A percentile compares a stretch with the other conserved stretches of the same genome.
Conservation (phyloP, 2,329 filamentous ascomycete species). For the Cladosporium colombiae region DNA sequence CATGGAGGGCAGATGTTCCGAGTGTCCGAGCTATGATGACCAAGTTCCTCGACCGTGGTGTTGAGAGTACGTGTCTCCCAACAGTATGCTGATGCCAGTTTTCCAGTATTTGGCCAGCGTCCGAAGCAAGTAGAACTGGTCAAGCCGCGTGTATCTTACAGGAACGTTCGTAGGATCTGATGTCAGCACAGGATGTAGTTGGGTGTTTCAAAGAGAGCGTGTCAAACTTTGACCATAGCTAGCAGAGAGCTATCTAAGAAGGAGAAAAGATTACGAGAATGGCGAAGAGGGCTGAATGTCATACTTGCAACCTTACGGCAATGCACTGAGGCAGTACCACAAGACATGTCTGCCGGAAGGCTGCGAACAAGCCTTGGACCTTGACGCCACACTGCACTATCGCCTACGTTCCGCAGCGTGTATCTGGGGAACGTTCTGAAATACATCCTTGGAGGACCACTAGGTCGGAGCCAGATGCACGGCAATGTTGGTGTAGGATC, state of each 20-base stretch:
- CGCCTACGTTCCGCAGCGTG: slow-evolving; percentile 1
- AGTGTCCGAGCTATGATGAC: not conserved
- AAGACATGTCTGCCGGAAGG: not conserved
- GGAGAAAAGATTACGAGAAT: not conserved
- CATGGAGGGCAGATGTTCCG: not conserved
- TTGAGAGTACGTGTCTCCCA: not conserved
- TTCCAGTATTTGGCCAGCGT: not conserved
- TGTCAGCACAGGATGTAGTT: not conserved
- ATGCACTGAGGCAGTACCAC: slow-evolving; percentile 10
- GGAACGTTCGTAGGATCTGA: not conserved
- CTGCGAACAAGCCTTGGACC: slow-evolving; percentile 11
- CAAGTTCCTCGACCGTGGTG: not conserved
- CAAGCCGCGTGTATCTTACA: slow-evolving; percentile 4
- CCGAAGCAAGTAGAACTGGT: not conserved
- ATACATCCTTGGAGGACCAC: not conserved
- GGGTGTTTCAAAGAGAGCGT: not conserved
- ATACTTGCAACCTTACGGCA: slow-evolving; percentile 7
- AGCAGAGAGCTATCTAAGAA: not conserved
- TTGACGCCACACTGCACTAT: slow-evolving; percentile 8
- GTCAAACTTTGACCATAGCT: not conserved
- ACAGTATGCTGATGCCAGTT: not conserved
- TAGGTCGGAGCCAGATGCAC: not conserved
- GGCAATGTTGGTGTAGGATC: slow-evolving; percentile 9
- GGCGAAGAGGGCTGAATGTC: not conserved
- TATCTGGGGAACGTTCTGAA: not conserved